Base-by-base conservation (phyloP, 768 basidiomycete genomes). In the Mycena maculata region DNA sequence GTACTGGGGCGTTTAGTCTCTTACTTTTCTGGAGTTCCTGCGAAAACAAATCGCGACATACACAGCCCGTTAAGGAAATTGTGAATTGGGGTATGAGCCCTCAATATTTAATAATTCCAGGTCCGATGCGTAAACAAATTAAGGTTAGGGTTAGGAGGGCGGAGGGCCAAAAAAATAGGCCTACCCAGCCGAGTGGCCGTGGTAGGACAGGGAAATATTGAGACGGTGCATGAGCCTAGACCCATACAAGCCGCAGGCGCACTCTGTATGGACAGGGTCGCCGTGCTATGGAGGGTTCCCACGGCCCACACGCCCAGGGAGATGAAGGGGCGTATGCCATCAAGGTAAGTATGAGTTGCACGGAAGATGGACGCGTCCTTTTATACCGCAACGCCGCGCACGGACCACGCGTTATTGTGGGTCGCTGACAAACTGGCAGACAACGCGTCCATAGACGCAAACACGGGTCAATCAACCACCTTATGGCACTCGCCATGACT, bases 261-360 rank as follows among this genome's bases (percentile, higher is more conserved):
- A 82, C 86, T 84, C 86, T 88, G 84, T 79, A 67, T 78, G 88
- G 88, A 88, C 87, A 89, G 72, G 85, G 87, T 88, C 87, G 87
- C 87, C 87, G 86, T 88, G 87, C 87, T 87, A 88, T 88, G 87
- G 79, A 84, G 65, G 48, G 65, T 41, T 67, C 65, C 65, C 53
- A 60, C 65, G 45, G 65, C 65, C 65, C 65, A 67, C 60, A 67
- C 53, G 36, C 54, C 65, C 65, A 62, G 65, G 65, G 22, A 67
- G 42, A 36, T 67, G 65, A 67, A 67, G 65, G 65, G 39, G 16
- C 39, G 16, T 18, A 41, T n/a, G n/a, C n/a, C n/a, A n/a, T n/a
- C n/a, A n/a, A n/a, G n/a, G n/a, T n/a, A n/a, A n/a, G n/a, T n/a
- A 41, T 9, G 39, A n/a, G n/a, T n/a, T n/a, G n/a, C n/a, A n/a